These are phyloP conservation scores for Xylaria arbuscula DNA, from an alignment of 2,329 filamentous ascomycete species.

Conservation along the genomic window DNA sequence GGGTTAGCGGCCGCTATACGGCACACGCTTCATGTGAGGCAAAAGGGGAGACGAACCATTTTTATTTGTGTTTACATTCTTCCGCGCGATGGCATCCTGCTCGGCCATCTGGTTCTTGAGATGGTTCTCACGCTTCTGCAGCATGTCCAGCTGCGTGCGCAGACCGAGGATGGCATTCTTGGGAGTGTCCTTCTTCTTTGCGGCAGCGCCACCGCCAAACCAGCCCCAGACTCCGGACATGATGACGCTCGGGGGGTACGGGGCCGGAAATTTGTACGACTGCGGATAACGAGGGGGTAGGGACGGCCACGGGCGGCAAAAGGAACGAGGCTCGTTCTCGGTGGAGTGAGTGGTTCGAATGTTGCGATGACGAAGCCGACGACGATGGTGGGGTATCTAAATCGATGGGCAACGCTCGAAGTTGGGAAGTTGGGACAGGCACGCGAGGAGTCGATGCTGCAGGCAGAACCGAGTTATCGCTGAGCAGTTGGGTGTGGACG, in stretches of 20 bases:
- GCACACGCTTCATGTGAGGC: slow-evolving; percentile 10
- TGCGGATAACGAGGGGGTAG: slow-evolving; percentile 6
- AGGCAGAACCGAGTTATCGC: slow-evolving; percentile 10
- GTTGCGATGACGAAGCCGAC: slow-evolving; percentile 23
- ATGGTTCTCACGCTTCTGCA: slow-evolving; percentile 95
- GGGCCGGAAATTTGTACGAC: slow-evolving; percentile 25
- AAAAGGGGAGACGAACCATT: slow-evolving; percentile 71
- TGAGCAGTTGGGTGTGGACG: background rate
- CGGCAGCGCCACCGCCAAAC: slow-evolving; percentile 86
- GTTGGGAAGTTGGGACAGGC: slow-evolving; percentile 22
- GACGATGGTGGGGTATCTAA: slow-evolving; percentile 42
- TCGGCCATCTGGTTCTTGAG: slow-evolving; percentile 92
- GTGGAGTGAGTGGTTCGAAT: slow-evolving; percentile 1
- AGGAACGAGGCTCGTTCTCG: slow-evolving; percentile 5
- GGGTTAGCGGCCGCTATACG: slow-evolving; percentile 39
- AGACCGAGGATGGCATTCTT: slow-evolving; percentile 96
- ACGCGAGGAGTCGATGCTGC: slow-evolving; percentile 8
- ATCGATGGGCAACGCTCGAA: slow-evolving; percentile 32
- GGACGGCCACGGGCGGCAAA: slow-evolving; percentile 19
- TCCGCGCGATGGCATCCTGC: slow-evolving; percentile 87
- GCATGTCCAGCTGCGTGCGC: slow-evolving; percentile 92
- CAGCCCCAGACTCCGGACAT: slow-evolving; percentile 84
- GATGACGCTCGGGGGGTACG: slow-evolving; percentile 44
- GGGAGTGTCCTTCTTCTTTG: slow-evolving; percentile 90
- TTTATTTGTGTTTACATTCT: slow-evolving; percentile 90